Base-by-base conservation (phyloP, 305 asterid genomes). In the Fraxinus xanthoxyloides region DNA sequence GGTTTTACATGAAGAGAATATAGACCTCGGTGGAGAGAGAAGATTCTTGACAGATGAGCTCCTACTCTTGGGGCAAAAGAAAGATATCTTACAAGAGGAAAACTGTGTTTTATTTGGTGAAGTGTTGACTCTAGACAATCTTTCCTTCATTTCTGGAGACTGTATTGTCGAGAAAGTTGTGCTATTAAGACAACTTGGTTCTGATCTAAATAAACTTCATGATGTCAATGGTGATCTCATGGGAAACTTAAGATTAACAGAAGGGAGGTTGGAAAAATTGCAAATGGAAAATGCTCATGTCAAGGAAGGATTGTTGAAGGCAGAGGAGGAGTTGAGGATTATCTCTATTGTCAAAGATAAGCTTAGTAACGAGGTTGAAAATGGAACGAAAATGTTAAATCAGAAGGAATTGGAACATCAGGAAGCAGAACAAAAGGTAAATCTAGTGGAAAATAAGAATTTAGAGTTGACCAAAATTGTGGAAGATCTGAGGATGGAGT, bases 41-140 rank as follows among this genome's bases (percentile, higher is more conserved):
- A 86, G 81, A 78, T 86, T 86, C 73, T 85, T 93, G 86, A 75
- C 79, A 86, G 81, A 86, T 84, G 82, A 84, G 79, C 67, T 88
- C 77, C 77, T 31, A 46, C 82, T 59, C 19, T 85, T 88, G 89
- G 91, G 85, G 88, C 94, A 87, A 74, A 91, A 87, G 72, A 85
- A 67, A 65, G 72, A 32, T 76, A 74, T 56, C 75, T 88, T 95
- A 28, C 92, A 91, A 91, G 93, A 88, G 92, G 97, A 92, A 86
- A 91, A 90, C 77, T 43, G 76, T 83, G 83, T 43, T 75, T 76
- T 91, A 76, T 78, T 75, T 80, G 87, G 86, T 59, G 86, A 93
- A 81, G 86, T 90, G 48, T 63, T 93, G 48, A 90, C 88, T 81
- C 88, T 90, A 21, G 91, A 87, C 77, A 86, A 84, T 77, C 86